Conservation (phyloP, 129 eudicot genomes). For the Lactuca saligna region DNA sequence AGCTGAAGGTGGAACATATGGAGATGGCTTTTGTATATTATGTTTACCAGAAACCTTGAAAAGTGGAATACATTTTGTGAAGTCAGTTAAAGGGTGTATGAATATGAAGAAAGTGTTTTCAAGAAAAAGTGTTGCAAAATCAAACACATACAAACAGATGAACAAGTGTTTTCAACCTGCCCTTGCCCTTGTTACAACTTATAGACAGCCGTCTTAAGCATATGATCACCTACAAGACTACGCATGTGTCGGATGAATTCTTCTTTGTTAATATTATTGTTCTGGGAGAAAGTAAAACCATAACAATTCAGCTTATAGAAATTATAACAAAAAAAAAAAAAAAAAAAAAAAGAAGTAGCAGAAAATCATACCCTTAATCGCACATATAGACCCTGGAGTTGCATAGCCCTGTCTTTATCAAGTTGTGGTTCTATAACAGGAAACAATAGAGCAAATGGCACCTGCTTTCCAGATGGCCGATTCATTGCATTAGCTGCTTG, state of each 20-base stretch:
- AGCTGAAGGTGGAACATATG: constrained; percentile 35
- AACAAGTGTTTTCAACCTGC: constrained; percentile 38
- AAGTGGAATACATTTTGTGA: constrained; percentile 33
- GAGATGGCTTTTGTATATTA: constrained; percentile 33
- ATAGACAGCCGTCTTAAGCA: constrained; percentile 73
- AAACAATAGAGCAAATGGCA: constrained; percentile 72
- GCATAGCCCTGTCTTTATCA: constrained; percentile 84
- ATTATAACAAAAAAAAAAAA: not conserved
- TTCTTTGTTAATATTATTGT: constrained; percentile 67
- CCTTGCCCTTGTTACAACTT: constrained; percentile 75
- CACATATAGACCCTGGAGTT: constrained; percentile 61
- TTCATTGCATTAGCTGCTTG: constrained; percentile 43
- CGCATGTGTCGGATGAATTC: constrained; percentile 74
- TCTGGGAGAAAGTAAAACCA: constrained; percentile 53
- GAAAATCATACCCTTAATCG: constrained; percentile 54
- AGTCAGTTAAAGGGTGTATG: constrained; percentile 23
- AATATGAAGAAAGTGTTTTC: too few relatives aligned
- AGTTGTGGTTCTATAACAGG: constrained; percentile 83
- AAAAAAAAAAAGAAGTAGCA: not conserved
- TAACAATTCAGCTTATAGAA: not conserved
- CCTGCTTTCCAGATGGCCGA: constrained; percentile 48
- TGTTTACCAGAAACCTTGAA: constrained; percentile 48
- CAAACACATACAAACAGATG: not conserved
- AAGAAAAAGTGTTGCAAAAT: too few relatives aligned
- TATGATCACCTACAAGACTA: constrained; percentile 84